Evolutionary conservation across 73 alveolate species (phyloP).

Genomic region (Paramecium sexaurelia): DNA sequence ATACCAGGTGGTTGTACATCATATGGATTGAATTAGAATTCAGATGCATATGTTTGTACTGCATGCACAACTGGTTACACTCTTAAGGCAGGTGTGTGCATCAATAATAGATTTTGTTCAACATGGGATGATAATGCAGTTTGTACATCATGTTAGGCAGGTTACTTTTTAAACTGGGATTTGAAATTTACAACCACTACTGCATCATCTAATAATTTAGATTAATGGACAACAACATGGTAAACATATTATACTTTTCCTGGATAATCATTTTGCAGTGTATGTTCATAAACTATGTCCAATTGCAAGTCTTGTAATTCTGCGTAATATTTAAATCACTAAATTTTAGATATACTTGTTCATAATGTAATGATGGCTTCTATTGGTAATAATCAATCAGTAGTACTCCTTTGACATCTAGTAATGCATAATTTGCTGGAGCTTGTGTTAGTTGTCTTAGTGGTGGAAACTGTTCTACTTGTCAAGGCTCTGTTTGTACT

Average conservation of each 20-base stretch:
- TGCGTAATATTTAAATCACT: neutral
- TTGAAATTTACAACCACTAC: neutral
- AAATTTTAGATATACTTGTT: slow-evolving; percentile 26
- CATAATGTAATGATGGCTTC: slow-evolving; percentile 17
- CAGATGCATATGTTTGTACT: slow-evolving; percentile 30
- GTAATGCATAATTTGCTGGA: neutral
- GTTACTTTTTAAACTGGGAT: slow-evolving; percentile 34
- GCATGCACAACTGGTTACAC: neutral
- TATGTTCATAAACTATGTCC: neutral
- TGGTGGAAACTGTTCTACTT: neutral
- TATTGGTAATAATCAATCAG: slow-evolving; percentile 12
- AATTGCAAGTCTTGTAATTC: slow-evolving; percentile 18
- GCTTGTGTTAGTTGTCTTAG: neutral
- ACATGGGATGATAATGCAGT: neutral
- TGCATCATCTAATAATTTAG: neutral
- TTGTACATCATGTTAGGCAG: neutral
- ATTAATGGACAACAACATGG: neutral
- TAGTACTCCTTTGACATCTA: neutral
- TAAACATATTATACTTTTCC: neutral
- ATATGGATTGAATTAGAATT: neutral
- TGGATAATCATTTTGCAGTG: slow-evolving; percentile 15
- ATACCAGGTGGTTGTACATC: neutral
- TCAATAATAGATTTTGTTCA: slow-evolving; percentile 3
- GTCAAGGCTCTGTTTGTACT: neutral
- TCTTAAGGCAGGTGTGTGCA: neutral